Conservation (phyloP, 2,329 filamentous ascomycete species). For the Fusarium equiseti region DNA sequence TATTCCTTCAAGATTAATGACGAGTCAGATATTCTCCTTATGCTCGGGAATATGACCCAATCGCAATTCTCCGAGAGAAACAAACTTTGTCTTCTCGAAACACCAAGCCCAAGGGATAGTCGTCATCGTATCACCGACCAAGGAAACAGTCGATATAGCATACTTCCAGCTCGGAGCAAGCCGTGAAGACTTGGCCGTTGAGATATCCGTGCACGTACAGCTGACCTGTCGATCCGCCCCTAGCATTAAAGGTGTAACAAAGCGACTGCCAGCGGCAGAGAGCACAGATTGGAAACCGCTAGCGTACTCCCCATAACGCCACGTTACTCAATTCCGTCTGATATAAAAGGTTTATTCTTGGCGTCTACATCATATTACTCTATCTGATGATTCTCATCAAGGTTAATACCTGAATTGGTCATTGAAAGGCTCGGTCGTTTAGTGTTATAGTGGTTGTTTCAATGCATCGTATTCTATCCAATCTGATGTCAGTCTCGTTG, state of each 20-base stretch:
- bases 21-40: neutral
- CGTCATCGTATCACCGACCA: neutral
- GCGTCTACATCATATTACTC: neutral
- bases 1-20: neutral
- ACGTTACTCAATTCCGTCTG: neutral
- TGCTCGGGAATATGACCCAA: neutral
- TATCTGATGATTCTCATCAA: neutral
- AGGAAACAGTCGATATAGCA: neutral
- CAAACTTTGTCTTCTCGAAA: neutral
- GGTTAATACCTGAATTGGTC: neutral
- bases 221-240: neutral
- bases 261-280: neutral
- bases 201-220: neutral
- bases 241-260: neutral
- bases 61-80: neutral
- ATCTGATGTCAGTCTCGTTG: neutral
- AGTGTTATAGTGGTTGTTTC: neutral
- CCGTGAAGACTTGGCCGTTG: neutral
- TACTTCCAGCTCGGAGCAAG: neutral
- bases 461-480: neutral
- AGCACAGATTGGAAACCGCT: neutral
- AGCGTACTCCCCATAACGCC: neutral
- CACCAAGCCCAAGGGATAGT: neutral
- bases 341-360: neutral
- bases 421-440: neutral